Evolutionary conservation across 768 basidiomycete genomes (phyloP).

Genomic region (Coprinellus micaceus): DNA sequence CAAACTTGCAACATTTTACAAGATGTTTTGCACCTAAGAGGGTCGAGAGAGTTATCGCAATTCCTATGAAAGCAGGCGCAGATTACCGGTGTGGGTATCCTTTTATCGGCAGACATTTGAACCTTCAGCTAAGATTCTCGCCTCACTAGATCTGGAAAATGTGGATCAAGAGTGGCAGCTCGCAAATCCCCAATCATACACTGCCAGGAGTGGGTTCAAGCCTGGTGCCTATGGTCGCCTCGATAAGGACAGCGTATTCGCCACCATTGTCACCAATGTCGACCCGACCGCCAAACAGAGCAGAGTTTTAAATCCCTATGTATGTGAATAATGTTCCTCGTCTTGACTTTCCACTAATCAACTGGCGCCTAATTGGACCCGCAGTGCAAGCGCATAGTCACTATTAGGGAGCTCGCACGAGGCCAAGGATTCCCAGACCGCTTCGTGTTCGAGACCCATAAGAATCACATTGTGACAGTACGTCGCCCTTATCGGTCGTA

Average conservation of each 20-base stretch:
- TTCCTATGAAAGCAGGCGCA: constrained; percentile 55
- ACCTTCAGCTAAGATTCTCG: too few relatives aligned
- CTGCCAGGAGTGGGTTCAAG: constrained; percentile 49
- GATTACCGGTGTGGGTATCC: constrained; percentile 56
- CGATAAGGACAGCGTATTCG: constrained; percentile 52
- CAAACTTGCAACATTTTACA: constrained; percentile 70
- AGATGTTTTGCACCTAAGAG: constrained; percentile 45
- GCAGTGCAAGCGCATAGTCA: constrained; percentile 68
- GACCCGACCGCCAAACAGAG: constrained; percentile 77
- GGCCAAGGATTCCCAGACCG: constrained; percentile 81
- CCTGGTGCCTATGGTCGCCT: constrained; percentile 61
- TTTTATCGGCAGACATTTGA: neutral
- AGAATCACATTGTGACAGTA: constrained; percentile 58
- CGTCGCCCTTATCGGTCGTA: constrained; percentile 20
- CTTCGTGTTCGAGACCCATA: constrained; percentile 56
- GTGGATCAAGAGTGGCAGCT: constrained; percentile 53
- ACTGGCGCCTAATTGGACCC: neutral
- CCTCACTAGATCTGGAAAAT: too few relatives aligned
- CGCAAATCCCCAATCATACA: constrained; percentile 55
- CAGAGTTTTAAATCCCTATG: constrained; percentile 63
- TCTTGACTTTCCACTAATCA: neutral
- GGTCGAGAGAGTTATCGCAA: constrained; percentile 56
- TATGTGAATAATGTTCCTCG: too few relatives aligned
- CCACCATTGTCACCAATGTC: constrained; percentile 75
- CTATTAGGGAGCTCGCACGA: constrained; percentile 72